Conservation (phyloP, 441 rosid species). For the Francoa sonchifolia region DNA sequence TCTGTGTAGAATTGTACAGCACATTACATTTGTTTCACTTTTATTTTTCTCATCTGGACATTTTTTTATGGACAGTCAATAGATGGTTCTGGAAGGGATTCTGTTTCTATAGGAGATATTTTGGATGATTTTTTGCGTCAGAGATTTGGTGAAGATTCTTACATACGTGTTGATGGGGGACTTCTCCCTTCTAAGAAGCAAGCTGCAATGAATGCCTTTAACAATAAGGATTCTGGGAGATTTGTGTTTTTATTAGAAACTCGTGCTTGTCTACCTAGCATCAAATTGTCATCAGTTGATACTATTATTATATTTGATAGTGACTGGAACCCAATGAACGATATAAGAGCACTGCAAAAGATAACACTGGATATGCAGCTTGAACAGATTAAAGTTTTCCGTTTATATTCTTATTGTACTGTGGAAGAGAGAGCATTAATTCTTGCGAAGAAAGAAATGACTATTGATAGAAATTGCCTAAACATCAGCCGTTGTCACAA, state of each 20-base stretch:
- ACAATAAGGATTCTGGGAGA: slow-evolving; percentile 43
- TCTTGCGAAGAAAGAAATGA: slow-evolving; percentile 50
- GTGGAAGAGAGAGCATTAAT: slow-evolving; percentile 72
- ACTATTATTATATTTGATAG: slow-evolving; percentile 64
- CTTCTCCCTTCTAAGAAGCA: slow-evolving; percentile 36
- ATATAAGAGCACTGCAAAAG: slow-evolving; percentile 60
- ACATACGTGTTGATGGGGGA: slow-evolving; percentile 59
- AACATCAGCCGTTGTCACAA: slow-evolving; percentile 34
- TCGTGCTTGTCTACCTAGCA: slow-evolving; percentile 62
- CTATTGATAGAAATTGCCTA: slow-evolving; percentile 32
- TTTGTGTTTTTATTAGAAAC: slow-evolving; percentile 78
- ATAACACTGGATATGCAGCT: slow-evolving; percentile 46
- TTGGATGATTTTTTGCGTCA: slow-evolving; percentile 72
- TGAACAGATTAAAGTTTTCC: slow-evolving; percentile 56
- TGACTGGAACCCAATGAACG: slow-evolving; percentile 69
- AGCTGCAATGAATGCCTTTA: slow-evolving; percentile 53
- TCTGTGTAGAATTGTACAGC: too few species aligned
- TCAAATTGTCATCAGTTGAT: slow-evolving; percentile 68
- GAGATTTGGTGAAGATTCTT: slow-evolving; percentile 70
- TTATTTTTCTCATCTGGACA: slow-evolving; percentile 1
- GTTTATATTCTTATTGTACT: slow-evolving; percentile 58
- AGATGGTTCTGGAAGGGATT: slow-evolving; percentile 38
- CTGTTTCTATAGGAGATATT: slow-evolving; percentile 53
- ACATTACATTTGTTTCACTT: too few species aligned
- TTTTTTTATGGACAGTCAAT: slow-evolving; percentile 38